Evolutionary conservation across 768 basidiomycete genomes (phyloP), one percentile per base, ranked within the genome.

Genomic region (Psilocybe cubensis): DNA sequence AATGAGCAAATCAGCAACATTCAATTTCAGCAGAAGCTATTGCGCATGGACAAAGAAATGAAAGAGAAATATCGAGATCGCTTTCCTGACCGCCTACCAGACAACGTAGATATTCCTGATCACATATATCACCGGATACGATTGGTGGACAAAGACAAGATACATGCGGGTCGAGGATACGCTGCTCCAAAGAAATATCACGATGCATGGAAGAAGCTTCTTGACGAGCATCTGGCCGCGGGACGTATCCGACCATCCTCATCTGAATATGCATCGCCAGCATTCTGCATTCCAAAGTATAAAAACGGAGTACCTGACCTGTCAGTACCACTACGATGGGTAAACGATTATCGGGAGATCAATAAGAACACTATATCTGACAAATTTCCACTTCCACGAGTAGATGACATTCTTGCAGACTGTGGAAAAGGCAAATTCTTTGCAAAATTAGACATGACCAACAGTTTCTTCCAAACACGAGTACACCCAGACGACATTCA

Each of bases 191-290:
- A 67, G 9, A 73, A 73, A 40, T 76, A 76, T 28, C 50, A 58
- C 0, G 71, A 70, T 0, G 66, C 68, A 0, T 79, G 74, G 77
- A 35, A 64, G 1, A 62, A 29, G 0, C 60, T 78, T 0, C 61
- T 79, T 0, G 52, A 78, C 0, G 59, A 73, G 24, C 76, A 77
- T 43, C 48, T 76, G 0, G 62, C 33, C 17, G 72, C 70, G 0
- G 74, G 76, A 0, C 42, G 63, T 0, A 62, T 79, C 0, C 53
- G 61, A 0, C 66, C 68, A 1, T 79, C 75, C 0, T 64, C 62
- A 0, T 70, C 66, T 0, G 54, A 57, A 0, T 66, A n/a, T n/a
- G n/a, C n/a, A n/a, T n/a, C n/a, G n/a, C n/a, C n/a, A n/a, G n/a
- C n/a, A n/a, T n/a, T n/a, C n/a, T n/a, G n/a, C n/a, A n/a, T n/a